These are phyloP conservation scores for Sisymbrium irio DNA, from an alignment of 345 rosid genomes.

Conservation along the genomic window DNA sequence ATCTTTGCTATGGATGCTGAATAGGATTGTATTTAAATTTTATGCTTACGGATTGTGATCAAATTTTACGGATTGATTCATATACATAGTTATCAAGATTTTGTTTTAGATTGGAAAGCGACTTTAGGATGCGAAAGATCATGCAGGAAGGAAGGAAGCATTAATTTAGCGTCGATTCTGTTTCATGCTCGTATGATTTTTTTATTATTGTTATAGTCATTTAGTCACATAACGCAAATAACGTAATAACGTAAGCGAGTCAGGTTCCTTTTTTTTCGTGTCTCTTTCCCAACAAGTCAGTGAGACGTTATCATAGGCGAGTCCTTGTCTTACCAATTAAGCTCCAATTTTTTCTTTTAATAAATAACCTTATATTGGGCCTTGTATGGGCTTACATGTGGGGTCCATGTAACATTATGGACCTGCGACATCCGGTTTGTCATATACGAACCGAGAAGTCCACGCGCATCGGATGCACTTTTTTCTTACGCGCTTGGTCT, in stretches of 20 bases:
- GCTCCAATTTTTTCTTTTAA: neutral
- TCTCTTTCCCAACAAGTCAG: conserved; percentile 20
- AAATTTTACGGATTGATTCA: neutral
- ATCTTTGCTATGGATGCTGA: neutral
- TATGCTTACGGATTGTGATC: neutral
- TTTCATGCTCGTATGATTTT: neutral
- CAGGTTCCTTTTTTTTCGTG: conserved; percentile 24
- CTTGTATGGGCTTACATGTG: neutral
- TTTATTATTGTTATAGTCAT: neutral
- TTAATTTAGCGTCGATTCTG: conserved; percentile 5
- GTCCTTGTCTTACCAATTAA: neutral
- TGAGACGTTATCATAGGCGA: conserved; percentile 19
- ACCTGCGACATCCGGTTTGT: neutral
- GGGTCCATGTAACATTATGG: neutral
- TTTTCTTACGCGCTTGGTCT: neutral
- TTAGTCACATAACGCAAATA: conserved; percentile 5
- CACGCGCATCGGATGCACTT: neutral
- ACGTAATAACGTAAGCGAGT: conserved; percentile 31
- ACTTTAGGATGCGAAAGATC: conserved; percentile 13
- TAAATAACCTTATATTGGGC: neutral
- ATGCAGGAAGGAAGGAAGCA: conserved; percentile 17
- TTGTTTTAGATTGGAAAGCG: conserved; percentile 1
- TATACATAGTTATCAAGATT: neutral
- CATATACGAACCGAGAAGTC: neutral
- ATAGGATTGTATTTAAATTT: neutral